A percentile compares a stretch with the other conserved stretches of the same genome.
Evolutionary conservation across 441 rosid genomes (phyloP).

Genomic region (Syzygium syzygioides): DNA sequence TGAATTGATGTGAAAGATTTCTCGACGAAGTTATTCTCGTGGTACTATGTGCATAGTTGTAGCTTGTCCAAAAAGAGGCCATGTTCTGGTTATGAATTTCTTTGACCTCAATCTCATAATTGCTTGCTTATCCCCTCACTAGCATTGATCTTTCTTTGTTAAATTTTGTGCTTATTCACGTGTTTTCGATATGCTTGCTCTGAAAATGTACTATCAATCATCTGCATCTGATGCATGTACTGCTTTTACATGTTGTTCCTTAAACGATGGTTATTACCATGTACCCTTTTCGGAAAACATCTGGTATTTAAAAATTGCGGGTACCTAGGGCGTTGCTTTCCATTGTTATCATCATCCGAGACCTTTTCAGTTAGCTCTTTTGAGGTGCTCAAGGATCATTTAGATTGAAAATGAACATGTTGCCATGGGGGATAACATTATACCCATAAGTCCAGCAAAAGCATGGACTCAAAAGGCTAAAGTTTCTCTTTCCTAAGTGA

Average conservation of each 20-base stretch:
- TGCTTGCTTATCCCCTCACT: not conserved
- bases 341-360: not conserved
- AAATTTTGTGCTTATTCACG: not conserved
- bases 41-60: not conserved
- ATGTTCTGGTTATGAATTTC: not conserved
- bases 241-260: not conserved
- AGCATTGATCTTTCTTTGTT: not conserved
- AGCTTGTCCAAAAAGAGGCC: not conserved
- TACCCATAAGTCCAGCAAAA: not conserved
- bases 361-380: not conserved
- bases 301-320: not conserved
- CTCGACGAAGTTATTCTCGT: not conserved
- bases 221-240: not conserved
- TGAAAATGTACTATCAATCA: not conserved
- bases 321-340: not conserved
- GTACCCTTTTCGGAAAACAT: not conserved
- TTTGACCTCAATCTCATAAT: not conserved
- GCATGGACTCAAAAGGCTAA: not conserved
- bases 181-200: not conserved
- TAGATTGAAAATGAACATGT: not conserved
- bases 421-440: not conserved
- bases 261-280: not conserved
- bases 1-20: not conserved
- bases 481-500: not conserved
- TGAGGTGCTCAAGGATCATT: not conserved